Evolutionary conservation across 768 basidiomycete genomes (phyloP).

Genomic region (Austroboletus eburneus): DNA sequence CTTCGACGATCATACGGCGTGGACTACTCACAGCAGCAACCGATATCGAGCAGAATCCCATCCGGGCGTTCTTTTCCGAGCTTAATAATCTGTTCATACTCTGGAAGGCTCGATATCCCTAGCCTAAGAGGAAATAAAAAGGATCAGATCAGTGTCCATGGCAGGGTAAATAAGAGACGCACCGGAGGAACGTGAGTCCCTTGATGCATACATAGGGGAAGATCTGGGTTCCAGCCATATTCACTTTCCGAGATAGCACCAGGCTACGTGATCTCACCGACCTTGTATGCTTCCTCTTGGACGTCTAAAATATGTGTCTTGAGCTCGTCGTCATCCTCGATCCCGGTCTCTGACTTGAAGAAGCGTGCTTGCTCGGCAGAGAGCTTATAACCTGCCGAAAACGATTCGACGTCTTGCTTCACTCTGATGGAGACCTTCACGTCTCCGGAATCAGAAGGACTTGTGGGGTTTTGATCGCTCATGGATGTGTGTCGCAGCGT

Average conservation of each 20-base stretch:
- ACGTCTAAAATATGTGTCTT: conserved; percentile 29
- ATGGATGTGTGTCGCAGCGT: too few species aligned
- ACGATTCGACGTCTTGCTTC: not conserved
- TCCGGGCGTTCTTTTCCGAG: conserved; percentile 33
- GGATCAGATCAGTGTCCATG: too few species aligned
- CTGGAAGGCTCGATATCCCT: conserved; percentile 5
- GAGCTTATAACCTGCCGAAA: not conserved
- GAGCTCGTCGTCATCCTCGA: conserved; percentile 24
- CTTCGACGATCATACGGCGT: too few species aligned
- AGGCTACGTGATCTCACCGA: not conserved
- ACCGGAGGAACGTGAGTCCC: conserved; percentile 23
- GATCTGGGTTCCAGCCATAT: conserved; percentile 10
- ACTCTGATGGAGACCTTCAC: not conserved
- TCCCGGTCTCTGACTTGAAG: conserved; percentile 28
- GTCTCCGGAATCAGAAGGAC: conserved; percentile 7
- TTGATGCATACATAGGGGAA: conserved; percentile 29
- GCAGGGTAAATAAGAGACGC: too few species aligned
- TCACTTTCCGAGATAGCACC: not conserved
- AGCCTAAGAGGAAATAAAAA: too few species aligned
- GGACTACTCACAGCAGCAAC: conserved; percentile 38
- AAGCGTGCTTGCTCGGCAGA: conserved; percentile 22
- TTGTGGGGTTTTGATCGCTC: not conserved
- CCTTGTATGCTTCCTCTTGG: conserved; percentile 29
- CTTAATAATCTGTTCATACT: conserved; percentile 26
- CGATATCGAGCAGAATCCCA: conserved; percentile 41